Evolutionary conservation across 2,329 filamentous ascomycete species (phyloP).

Genomic region (Lasiodiplodia gonubiensis): DNA sequence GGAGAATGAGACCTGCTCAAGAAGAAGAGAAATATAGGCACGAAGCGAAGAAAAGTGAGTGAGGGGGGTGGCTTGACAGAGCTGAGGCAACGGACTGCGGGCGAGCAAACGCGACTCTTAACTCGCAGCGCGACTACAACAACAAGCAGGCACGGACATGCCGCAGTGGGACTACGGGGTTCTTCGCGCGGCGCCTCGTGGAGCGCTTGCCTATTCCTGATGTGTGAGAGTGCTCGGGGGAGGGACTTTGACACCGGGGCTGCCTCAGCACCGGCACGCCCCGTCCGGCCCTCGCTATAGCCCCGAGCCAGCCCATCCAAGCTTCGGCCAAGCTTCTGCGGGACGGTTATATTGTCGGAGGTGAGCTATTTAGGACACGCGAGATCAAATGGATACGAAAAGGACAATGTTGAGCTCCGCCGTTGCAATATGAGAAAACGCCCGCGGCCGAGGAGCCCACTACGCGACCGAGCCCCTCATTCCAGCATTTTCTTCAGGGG

Average conservation of each 20-base stretch:
- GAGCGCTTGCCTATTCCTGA: background rate
- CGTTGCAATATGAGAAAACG: background rate
- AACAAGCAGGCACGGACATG: background rate
- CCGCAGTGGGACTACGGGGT: background rate
- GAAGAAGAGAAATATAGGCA: background rate
- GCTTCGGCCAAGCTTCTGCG: slow-evolving; percentile 22
- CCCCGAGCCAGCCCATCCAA: background rate
- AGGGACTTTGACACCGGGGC: slow-evolving; percentile 20
- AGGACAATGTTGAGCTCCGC: background rate
- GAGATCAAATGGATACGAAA: slow-evolving; percentile 4
- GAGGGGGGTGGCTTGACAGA: slow-evolving; percentile 3
- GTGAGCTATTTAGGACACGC: slow-evolving; percentile 1
- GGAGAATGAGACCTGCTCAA: slow-evolving; percentile 19
- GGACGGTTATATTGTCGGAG: background rate
- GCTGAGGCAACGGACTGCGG: background rate
- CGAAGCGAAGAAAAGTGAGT: background rate
- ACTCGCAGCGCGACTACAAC: background rate
- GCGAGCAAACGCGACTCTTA: background rate
- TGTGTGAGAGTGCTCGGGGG: background rate
- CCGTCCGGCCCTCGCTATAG: background rate
- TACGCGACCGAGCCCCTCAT: background rate
- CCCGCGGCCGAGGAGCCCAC: slow-evolving; percentile 6
- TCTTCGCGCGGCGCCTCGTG: background rate
- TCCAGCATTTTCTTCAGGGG: slow-evolving; percentile 1
- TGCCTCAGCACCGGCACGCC: slow-evolving; percentile 18